Conservation (phyloP, 1,284 basidiomycete species). For the Trichosporon sp. region DNA sequence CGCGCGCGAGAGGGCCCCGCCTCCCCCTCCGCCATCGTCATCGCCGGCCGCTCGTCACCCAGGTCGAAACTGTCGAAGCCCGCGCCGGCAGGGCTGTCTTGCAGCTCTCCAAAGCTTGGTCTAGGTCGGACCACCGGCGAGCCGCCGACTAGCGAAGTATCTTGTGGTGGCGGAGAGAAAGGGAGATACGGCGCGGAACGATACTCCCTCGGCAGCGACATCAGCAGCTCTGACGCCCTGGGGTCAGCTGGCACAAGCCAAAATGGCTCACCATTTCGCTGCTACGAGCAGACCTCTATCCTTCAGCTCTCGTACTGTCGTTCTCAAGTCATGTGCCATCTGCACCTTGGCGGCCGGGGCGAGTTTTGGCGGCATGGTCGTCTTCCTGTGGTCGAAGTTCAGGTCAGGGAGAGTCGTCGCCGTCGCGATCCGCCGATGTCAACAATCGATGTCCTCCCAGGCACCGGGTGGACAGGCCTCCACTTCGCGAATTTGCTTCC, state of each 20-base stretch:
- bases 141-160: slow-evolving; percentile 33
- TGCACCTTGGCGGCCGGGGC: slow-evolving; percentile 38
- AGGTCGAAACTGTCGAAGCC: slow-evolving; percentile 24
- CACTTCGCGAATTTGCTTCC: slow-evolving; percentile 4
- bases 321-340: slow-evolving; percentile 52
- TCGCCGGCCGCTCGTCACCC: slow-evolving; percentile 16
- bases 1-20: slow-evolving; percentile 42
- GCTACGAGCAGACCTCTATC: slow-evolving; percentile 55
- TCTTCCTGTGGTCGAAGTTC: background rate
- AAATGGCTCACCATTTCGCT: slow-evolving; percentile 52
- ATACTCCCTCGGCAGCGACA: slow-evolving; percentile 47
- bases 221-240: slow-evolving; percentile 56
- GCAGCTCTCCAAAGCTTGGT: slow-evolving; percentile 42
- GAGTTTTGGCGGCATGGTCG: slow-evolving; percentile 20
- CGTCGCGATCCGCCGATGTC: background rate
- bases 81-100: slow-evolving; percentile 38
- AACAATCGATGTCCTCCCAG: slow-evolving; percentile 5
- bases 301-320: slow-evolving; percentile 49
- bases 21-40: slow-evolving; percentile 22
- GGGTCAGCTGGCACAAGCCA: slow-evolving; percentile 4
- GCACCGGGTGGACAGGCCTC: slow-evolving; percentile 3
- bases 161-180: slow-evolving; percentile 49
- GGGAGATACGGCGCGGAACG: slow-evolving; percentile 47
- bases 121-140: slow-evolving; percentile 26
- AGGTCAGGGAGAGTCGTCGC: background rate